Evolutionary conservation across 2,329 filamentous ascomycete species (phyloP), one percentile per base, ranked within the genome.

Genomic region (Aspergillus melleus): DNA sequence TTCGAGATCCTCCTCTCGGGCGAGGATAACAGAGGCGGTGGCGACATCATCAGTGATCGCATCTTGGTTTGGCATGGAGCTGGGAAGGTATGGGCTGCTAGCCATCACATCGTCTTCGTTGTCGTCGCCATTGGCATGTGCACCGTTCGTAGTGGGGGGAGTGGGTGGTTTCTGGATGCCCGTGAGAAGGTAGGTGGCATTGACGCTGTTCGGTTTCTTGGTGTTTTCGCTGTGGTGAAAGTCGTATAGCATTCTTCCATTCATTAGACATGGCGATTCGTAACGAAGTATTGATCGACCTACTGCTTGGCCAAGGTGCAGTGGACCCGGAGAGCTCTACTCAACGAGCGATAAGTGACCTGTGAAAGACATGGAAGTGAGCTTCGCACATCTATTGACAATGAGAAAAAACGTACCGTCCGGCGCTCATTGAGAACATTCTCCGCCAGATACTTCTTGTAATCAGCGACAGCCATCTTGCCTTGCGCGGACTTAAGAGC

Each of bases 231-330:
- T 85, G 63, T 84, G 82, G 74, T 97, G 86, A 67, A 96, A 98
- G 32, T 96, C 90, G 76, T 86, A 96, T 16, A 93, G 86, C 85
- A 95, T 96, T 74, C 89, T 96, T 55, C 19, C 64, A 12, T 4
- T 1, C 9, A 50, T 58, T 11, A 64, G 60, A 6, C 1, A 5
- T 51, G 19, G 74, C 71, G 20, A 58, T 24, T 47, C 6, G 39
- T 20, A 12, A 50, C 36, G 29, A 1, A 54, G 42, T 9, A 22
- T 4, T 20, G 20, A 51, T n/a, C 59, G 61, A 75, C 85, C 65
- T 79, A 96, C 93, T 93, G 88, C 77, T 99, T 99, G 12, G 95
- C 95, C 49, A 85, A 81, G 72, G 96, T 95, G 74, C 90, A 89
- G 74, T 97, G 90, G 49, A 96, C 84, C 70, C 92, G 90, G 56